These are phyloP conservation scores for Lenzites betulinus DNA, from an alignment of 768 basidiomycete genomes.

Conservation along the genomic window DNA sequence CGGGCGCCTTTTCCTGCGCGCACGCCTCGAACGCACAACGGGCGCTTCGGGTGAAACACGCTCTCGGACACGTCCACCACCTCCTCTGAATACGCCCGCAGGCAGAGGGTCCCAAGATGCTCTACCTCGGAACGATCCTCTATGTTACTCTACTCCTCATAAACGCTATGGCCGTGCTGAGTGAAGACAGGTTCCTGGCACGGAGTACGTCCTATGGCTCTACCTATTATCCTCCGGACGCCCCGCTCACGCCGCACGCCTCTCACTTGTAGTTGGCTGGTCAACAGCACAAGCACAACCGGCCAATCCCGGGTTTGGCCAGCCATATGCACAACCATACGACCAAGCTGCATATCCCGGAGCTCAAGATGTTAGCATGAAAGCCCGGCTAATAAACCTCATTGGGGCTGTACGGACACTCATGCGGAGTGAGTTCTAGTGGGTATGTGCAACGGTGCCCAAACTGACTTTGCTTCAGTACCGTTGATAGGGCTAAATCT, in stretches of 20 bases:
- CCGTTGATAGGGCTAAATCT: slow-evolving; percentile 89
- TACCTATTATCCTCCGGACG: neutral
- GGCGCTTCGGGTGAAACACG: slow-evolving; percentile 7
- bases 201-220: slow-evolving; percentile 60
- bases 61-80: slow-evolving; percentile 23
- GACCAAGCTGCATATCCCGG: slow-evolving; percentile 63
- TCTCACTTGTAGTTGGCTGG: slow-evolving; percentile 75
- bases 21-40: slow-evolving; percentile 2
- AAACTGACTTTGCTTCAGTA: slow-evolving; percentile 54
- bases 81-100: neutral
- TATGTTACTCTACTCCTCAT: slow-evolving; percentile 87
- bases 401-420: slow-evolving; percentile 95
- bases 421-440: slow-evolving; percentile 83
- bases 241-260: slow-evolving; percentile 21
- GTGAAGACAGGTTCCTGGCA: slow-evolving; percentile 94
- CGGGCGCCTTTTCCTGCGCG: slow-evolving; percentile 6
- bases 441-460: slow-evolving; percentile 7
- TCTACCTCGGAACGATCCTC: slow-evolving; percentile 70
- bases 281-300: slow-evolving; percentile 66
- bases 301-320: slow-evolving; percentile 58
- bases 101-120: slow-evolving; percentile 38
- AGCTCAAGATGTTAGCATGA: slow-evolving; percentile 65
- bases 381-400: slow-evolving; percentile 85
- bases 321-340: slow-evolving; percentile 69
- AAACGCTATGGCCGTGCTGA: slow-evolving; percentile 94